These are phyloP conservation scores for Chlorociboria aeruginascens DNA, from an alignment of 495 filamentous ascomycete species.

Conservation along the genomic window DNA sequence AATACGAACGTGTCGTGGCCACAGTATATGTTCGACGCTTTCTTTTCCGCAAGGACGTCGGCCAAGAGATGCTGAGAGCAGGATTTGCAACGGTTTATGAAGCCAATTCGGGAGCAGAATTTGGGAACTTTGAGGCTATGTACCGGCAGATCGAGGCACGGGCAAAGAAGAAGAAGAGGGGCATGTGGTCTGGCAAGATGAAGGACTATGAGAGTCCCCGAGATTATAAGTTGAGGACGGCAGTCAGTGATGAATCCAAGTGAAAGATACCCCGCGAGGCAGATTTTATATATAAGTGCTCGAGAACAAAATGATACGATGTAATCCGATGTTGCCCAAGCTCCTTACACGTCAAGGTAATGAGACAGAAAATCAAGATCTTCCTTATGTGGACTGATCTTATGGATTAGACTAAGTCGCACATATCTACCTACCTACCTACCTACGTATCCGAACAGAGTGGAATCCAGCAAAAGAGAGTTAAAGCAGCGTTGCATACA, in stretches of 20 bases:
- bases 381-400: too few relatives aligned
- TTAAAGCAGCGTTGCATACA: too few relatives aligned
- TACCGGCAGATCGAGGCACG: constrained; percentile 61
- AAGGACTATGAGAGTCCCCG: constrained; percentile 66
- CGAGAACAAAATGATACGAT: not conserved
- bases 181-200: constrained; percentile 58
- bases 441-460: too few relatives aligned
- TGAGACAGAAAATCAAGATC: too few relatives aligned
- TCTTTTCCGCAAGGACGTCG: constrained; percentile 62
- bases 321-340: too few relatives aligned
- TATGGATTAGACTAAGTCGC: too few relatives aligned
- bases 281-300: not conserved
- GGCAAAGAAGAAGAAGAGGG: constrained; percentile 56
- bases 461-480: too few relatives aligned
- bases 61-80: constrained; percentile 72
- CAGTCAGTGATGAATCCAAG: constrained; percentile 26
- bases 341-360: too few relatives aligned
- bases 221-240: constrained; percentile 69
- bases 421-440: too few relatives aligned
- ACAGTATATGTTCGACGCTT: constrained; percentile 64
- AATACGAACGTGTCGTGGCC: constrained; percentile 84
- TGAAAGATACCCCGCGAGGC: constrained; percentile 2
- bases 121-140: constrained; percentile 49
- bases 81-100: constrained; percentile 89
- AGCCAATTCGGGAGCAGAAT: constrained; percentile 77